Evolutionary conservation across 352 stramenopile genomes (phyloP), one percentile per base, ranked within the genome.

Genomic region (Sclerospora graminicola): DNA sequence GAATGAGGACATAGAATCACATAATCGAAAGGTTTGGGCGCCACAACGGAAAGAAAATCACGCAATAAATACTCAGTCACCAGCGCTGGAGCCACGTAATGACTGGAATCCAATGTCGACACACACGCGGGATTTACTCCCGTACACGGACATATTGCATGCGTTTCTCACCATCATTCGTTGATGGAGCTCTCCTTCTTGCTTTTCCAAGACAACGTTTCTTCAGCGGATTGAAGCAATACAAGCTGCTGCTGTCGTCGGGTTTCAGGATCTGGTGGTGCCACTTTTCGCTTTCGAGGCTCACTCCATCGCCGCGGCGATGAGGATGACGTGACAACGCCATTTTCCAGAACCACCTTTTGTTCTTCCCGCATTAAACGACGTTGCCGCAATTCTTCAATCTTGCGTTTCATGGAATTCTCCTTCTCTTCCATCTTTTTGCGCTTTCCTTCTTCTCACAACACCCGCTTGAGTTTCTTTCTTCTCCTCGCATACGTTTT

Each of bases 381-480:
- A n/a, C 73, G 66, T 30, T 83, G 63, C 5, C 70, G 53, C 13
- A 84, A 36, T 46, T 86, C 71, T 51, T 88, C 76, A 36, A 85
- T 82, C 5, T 73, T 73, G 14, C 68, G 59, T 51, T 88, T 81
- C 76, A 88, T 85, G 1, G 60, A 63, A 41, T 62, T 66, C 42
- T 85, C 68, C 50, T 84, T 89, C 37, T 86, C 65, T 41, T 84
- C 73, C 9, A 69, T 47, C 48, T 76, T 83, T 40, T 82, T 80
- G 5, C 65, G 66, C 35, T 80, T 81, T 45, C 85, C 73, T 41
- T 89, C 74, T 38, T 87, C 74, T 24, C 72, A 66, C 11, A 83
- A 13, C n/a, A 60, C 72, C 34, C 70, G 71, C 23, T 82, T 81
- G 10, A 84, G 62, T 27, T 82, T 69, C 24, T 80, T 38, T 87